Evolutionary conservation across 768 basidiomycete species (phyloP), one percentile per base, ranked within the genome.

Genomic region (Butyriboletus loyo): DNA sequence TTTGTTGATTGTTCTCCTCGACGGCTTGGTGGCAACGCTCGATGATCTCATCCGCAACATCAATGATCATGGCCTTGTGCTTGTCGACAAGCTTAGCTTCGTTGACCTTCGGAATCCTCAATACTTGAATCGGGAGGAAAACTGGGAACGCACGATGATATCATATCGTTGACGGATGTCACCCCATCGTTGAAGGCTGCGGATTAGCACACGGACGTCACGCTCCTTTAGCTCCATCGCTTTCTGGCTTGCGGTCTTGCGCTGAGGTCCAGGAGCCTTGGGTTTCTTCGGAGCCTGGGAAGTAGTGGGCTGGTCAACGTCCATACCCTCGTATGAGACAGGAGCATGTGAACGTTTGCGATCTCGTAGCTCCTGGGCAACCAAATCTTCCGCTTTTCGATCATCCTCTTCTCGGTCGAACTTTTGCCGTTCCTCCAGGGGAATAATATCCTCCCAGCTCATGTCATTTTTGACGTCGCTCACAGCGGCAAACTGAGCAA

Each of bases 371-470:
- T 89, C 87, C 56, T 84, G 82, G 7, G 86, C 74, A 44, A 75
- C 79, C 52, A 85, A 65, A 54, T 92, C 88, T 61, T 92, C 87
- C 34, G 81, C 82, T 62, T 84, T 85, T 52, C 81, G 77, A 52
- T 86, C 79, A 54, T 87, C 86, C 54, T 92, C 87, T 58, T 95
- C 94, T 27, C 81, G 79, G 54, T 92, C 92, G 39, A 87, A 83
- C 66, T 83, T 85, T 69, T 87, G 84, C 7, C 97, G 86, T 63
- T 93, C 93, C 22, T 95, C 93, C 9, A 89, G 68, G 17, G 97
- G 97, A 61, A 99, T 98, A 70, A 99, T 98, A 55, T 98, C 97
- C 66, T 99, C 97, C 97, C 97, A 99, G 64, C 72, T 92, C 84
- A 96, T 93, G 73, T 98, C 96, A 66, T 94, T 92, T 80, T 98